phyloP scores from a whole-genome alignment of 495 filamentous ascomycete genomes.

The Neurospora terricola region DNA sequence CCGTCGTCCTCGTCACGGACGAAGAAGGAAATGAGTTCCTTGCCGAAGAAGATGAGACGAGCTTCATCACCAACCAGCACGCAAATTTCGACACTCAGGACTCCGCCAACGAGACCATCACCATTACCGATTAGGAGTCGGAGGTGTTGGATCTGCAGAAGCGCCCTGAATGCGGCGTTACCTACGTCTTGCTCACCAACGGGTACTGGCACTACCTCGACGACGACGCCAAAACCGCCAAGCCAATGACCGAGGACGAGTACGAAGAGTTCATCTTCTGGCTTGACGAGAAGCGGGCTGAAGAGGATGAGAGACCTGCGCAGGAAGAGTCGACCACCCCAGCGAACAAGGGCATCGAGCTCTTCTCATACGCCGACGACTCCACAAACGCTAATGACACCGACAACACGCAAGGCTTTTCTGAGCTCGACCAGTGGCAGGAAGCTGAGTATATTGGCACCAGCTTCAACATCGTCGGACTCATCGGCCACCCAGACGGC shows the following conservation, averaged over 20 bases:
- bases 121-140: not conserved
- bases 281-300: not conserved
- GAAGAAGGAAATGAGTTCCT: not conserved
- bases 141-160: not conserved
- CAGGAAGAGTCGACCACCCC: not conserved
- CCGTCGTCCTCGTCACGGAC: not conserved
- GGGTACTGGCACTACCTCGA: not conserved
- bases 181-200: not conserved
- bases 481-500: not conserved
- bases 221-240: rapidly evolving
- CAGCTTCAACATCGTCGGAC: not conserved
- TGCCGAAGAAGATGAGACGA: not conserved
- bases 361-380: rapidly evolving
- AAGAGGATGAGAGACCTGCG: not conserved
- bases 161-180: not conserved
- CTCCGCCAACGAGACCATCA: not conserved
- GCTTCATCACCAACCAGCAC: not conserved
- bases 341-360: not conserved
- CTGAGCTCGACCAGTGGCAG: not conserved
- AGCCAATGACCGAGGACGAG: rapidly evolving
- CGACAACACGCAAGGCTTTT: not conserved
- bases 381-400: rapidly evolving
- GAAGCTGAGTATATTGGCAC: not conserved
- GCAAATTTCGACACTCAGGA: not conserved
- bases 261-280: not conserved